These are phyloP conservation scores for Diplogelasinospora grovesii DNA, from an alignment of 495 filamentous ascomycete species.

Conservation along the genomic window DNA sequence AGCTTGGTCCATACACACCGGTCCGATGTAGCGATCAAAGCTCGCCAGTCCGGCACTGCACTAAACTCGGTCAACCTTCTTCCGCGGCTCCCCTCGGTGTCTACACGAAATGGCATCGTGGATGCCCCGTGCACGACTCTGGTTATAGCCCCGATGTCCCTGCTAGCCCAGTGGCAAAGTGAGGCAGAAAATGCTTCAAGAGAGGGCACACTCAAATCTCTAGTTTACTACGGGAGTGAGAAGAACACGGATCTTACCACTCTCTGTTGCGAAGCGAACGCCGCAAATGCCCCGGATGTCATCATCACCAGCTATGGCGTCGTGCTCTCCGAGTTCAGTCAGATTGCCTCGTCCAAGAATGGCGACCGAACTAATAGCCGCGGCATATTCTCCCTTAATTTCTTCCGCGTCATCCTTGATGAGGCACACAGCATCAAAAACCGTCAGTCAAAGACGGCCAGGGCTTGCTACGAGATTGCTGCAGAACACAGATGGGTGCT, in stretches of 20 bases:
- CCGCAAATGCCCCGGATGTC: slow-evolving; percentile 69
- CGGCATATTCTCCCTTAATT: slow-evolving; percentile 84
- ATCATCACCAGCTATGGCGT: slow-evolving; percentile 96
- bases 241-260: slow-evolving; percentile 68
- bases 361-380: slow-evolving; percentile 53
- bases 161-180: slow-evolving; percentile 92
- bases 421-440: slow-evolving; percentile 96
- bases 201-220: slow-evolving; percentile 68
- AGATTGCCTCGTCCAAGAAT: slow-evolving; percentile 49
- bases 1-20: slow-evolving; percentile 82
- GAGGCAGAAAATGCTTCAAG: slow-evolving; percentile 85
- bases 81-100: slow-evolving; percentile 50
- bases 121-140: slow-evolving; percentile 83
- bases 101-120: slow-evolving; percentile 40
- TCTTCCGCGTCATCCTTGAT: slow-evolving; percentile 90
- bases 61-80: slow-evolving; percentile 37
- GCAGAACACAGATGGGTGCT: slow-evolving; percentile 87
- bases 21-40: slow-evolving; percentile 48
- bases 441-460: slow-evolving; percentile 77
- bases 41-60: slow-evolving; percentile 45
- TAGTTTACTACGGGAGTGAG: slow-evolving; percentile 88
- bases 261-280: slow-evolving; percentile 69
- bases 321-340: slow-evolving; percentile 81
- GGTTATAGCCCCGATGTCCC: slow-evolving; percentile 89
- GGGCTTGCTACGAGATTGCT: slow-evolving; percentile 82